Evolutionary conservation across 495 filamentous ascomycete species (phyloP), one percentile per base, ranked within the genome.

Genomic region (Xylaria flabelliformis): DNA sequence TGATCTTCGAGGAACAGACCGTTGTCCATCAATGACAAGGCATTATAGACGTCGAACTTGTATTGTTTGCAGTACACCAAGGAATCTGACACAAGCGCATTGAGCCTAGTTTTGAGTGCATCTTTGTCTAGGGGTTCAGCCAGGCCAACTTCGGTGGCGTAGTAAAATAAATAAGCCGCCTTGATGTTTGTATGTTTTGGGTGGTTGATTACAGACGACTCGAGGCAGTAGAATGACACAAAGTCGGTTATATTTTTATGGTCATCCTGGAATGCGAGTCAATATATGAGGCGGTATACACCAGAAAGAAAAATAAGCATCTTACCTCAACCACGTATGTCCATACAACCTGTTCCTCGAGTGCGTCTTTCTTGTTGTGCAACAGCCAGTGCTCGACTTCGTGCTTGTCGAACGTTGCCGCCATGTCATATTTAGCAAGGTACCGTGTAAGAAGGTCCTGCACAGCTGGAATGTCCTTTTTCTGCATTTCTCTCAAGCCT

Each of bases 21-120:
- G 82, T 98, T 99, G 78, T 99, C 96, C 75, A 97, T 88, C 41
- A 97, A 85, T 0, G 96, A 97, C 24, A 99, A 87, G 0, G 93
- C 95, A 74, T 99, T 99, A 85, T 98, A 97, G 51, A 99, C 96
- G 80, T 99, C 96, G 79, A 98, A 98, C 51, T 91, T 89, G 74
- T 87, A 86, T 85, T 91, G 87, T 82, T 97, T 97, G 58, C 96
- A 95, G 36, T 96, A 84, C 75, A 98, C 92, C 36, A 99, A 82
- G 9, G 93, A 92, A 80, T 98, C 95, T 50, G 91, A 90, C 59
- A 97, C 88, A 75, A 99, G 84, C 12, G 81, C 77, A 75, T 94
- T 93, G 48, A 99, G 83, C 19, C 94, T 89, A 3, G 85, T 80
- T 80, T 93, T 92, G 69, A 96, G 84, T 17, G 86, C 87, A 44